phyloP scores from a whole-genome alignment of 148 eudicot genomes.

The Amaranthus hypochondriacus region DNA sequence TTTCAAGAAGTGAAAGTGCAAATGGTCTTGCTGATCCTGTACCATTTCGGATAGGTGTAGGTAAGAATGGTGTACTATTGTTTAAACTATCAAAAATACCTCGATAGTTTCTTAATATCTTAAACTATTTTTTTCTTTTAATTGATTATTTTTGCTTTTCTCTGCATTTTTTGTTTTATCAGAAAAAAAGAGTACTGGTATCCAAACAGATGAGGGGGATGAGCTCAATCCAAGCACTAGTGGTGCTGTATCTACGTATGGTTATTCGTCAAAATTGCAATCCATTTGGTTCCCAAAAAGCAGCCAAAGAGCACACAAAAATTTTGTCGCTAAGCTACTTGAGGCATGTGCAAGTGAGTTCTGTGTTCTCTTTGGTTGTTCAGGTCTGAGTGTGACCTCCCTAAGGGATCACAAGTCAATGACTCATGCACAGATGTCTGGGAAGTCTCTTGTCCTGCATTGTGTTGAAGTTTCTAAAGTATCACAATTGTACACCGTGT shows the following conservation, averaged over 20 bases:
- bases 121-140: constrained; percentile 7
- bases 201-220: constrained; percentile 61
- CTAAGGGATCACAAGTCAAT: constrained; percentile 26
- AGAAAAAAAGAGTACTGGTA: constrained; percentile 52
- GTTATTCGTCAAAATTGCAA: constrained; percentile 32
- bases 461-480: constrained; percentile 52
- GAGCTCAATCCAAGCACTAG: constrained; percentile 29
- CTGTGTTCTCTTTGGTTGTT: constrained; percentile 53
- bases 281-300: constrained; percentile 48
- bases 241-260: constrained; percentile 22
- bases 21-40: constrained; percentile 22
- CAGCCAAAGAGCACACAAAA: constrained; percentile 32
- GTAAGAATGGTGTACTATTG: constrained; percentile 29
- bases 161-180: constrained; percentile 23
- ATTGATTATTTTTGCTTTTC: constrained; percentile 9
- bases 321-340: constrained; percentile 53
- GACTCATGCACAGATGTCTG: constrained; percentile 24
- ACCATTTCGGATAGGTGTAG: constrained; percentile 28
- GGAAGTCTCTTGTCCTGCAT: constrained; percentile 18
- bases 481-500: constrained; percentile 45
- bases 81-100: not conserved
- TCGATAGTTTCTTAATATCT: not conserved
- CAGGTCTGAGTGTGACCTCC: constrained; percentile 28
- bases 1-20: constrained; percentile 31
- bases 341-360: constrained; percentile 67